Conservation (phyloP, 805 yeast species). For the Ogataea neopini region DNA sequence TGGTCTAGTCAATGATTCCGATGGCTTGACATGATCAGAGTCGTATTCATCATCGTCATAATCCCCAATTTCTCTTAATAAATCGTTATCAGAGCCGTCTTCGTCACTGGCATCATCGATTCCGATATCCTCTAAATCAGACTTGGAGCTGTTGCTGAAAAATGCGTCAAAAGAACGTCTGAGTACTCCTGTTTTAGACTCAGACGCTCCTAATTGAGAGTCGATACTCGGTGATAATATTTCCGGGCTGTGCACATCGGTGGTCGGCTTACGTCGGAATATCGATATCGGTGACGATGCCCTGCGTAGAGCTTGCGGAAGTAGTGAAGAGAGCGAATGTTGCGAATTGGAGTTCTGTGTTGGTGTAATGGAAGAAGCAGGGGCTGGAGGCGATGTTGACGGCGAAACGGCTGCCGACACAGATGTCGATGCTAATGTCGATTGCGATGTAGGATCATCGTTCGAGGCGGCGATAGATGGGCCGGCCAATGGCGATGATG, state of each 20-base stretch:
- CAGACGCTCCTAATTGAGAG: neutral
- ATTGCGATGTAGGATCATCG: neutral
- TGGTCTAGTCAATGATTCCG: neutral
- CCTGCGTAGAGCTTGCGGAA: slow-evolving; percentile 11
- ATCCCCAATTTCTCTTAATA: slow-evolving; percentile 23
- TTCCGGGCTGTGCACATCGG: slow-evolving; percentile 6
- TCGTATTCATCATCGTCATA: slow-evolving; percentile 24
- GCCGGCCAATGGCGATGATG: neutral
- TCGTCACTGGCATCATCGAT: neutral
- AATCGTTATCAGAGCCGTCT: slow-evolving; percentile 21
- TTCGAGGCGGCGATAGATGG: neutral
- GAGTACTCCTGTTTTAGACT: neutral
- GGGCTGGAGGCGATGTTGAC: neutral
- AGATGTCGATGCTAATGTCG: neutral
- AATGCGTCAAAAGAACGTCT: slow-evolving; percentile 10
- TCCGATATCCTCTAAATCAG: neutral
- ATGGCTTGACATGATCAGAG: neutral
- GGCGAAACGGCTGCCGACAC: no score
- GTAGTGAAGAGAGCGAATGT: slow-evolving; percentile 3
- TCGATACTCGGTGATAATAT: neutral
- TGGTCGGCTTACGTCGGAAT: slow-evolving; percentile 7
- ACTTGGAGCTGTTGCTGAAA: neutral
- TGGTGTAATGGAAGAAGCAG: neutral
- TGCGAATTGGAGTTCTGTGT: neutral
- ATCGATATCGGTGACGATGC: slow-evolving; percentile 14